phyloP scores from a whole-genome alignment of 2,329 filamentous ascomycete species.

The Beauveria asiatica region DNA sequence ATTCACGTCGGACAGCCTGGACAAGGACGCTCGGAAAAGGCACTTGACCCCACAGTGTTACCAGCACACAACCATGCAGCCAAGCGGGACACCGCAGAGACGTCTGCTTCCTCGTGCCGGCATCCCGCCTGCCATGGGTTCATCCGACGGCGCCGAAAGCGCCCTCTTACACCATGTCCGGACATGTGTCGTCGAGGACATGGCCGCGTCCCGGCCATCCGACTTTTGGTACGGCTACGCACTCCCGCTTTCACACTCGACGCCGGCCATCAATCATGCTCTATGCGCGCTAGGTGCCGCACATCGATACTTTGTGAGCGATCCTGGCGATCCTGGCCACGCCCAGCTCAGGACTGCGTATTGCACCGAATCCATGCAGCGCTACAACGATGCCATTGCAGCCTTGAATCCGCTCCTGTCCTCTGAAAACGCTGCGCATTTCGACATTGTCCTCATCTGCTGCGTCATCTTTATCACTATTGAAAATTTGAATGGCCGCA shows the following conservation, averaged over 20 bases:
- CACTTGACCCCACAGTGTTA: not conserved
- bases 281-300: not conserved
- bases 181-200: not conserved
- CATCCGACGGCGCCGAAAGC: not conserved
- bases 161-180: not conserved
- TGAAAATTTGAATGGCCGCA: slow-evolving; percentile 16
- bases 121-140: not conserved
- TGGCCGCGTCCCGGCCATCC: not conserved
- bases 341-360: not conserved
- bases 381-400: slow-evolving; percentile 17
- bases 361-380: slow-evolving; percentile 9
- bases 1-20: not conserved
- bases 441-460: slow-evolving; percentile 15
- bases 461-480: slow-evolving; percentile 19
- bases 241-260: not conserved
- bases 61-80: not conserved
- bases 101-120: not conserved
- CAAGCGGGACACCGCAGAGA: not conserved
- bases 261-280: not conserved
- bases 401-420: slow-evolving; percentile 15
- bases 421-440: slow-evolving; percentile 11
- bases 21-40: not conserved
- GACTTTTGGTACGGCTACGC: not conserved
- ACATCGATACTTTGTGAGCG: not conserved
- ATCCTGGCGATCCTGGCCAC: not conserved